Conservation (phyloP, 768 basidiomycete species). For the Stropharia rugosoannulata region DNA sequence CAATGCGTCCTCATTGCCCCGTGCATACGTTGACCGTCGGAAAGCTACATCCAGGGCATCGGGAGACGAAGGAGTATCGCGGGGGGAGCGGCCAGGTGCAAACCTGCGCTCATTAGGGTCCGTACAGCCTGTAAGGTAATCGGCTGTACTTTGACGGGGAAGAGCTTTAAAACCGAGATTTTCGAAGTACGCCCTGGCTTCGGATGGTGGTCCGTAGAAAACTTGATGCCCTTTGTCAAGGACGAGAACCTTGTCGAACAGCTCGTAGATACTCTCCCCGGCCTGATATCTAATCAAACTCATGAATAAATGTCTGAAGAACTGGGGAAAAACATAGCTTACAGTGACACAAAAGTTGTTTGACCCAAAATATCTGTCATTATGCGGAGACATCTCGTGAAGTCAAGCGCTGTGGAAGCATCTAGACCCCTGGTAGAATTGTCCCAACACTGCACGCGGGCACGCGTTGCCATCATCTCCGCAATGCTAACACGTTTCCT, state of each 20-base stretch:
- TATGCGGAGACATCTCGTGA: slow-evolving; percentile 72
- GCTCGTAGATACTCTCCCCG: slow-evolving; percentile 71
- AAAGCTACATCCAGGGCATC: slow-evolving; percentile 67
- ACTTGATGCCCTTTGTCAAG: slow-evolving; percentile 80
- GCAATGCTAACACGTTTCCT: slow-evolving; percentile 81
- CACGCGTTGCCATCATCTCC: slow-evolving; percentile 84
- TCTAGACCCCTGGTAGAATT: slow-evolving; percentile 82
- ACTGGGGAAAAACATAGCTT: slow-evolving; percentile 22
- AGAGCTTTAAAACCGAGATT: slow-evolving; percentile 69
- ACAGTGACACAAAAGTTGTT: slow-evolving; percentile 79
- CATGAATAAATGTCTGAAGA: not conserved
- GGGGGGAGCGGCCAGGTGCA: slow-evolving; percentile 55
- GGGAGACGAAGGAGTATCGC: slow-evolving; percentile 66
- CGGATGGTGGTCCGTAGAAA: slow-evolving; percentile 72
- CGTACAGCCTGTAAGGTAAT: slow-evolving; percentile 83
- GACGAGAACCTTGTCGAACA: slow-evolving; percentile 89
- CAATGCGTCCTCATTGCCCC: slow-evolving; percentile 43
- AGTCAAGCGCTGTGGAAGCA: slow-evolving; percentile 88
- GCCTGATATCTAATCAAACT: slow-evolving; percentile 63
- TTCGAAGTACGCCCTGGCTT: slow-evolving; percentile 81
- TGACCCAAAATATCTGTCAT: slow-evolving; percentile 83
- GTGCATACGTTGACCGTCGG: slow-evolving; percentile 43
- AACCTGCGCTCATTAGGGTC: slow-evolving; percentile 86
- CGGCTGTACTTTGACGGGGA: slow-evolving; percentile 82
- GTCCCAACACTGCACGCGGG: slow-evolving; percentile 81